Evolutionary conservation across 805 yeast genomes (phyloP).

Genomic region (Schwanniomyces vanrijiae): DNA sequence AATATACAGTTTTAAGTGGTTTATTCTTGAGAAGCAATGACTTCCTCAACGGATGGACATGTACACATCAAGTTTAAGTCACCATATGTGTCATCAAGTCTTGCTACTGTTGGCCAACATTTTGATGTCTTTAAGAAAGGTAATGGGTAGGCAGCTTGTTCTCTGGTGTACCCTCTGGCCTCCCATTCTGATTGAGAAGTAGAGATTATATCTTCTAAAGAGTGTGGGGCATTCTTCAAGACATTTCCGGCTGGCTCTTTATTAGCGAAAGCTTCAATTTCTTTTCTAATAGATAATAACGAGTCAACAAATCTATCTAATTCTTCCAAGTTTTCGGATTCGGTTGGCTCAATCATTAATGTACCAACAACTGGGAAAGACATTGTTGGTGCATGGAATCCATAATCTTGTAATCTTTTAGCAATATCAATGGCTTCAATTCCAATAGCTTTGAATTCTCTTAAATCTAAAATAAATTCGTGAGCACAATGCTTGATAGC

Average conservation of each 20-base stretch:
- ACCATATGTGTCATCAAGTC: slow-evolving; percentile 94
- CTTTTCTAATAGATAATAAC: slow-evolving; percentile 76
- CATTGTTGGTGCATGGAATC: slow-evolving; percentile 98
- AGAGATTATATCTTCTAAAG: slow-evolving; percentile 71
- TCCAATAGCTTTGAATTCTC: slow-evolving; percentile 77
- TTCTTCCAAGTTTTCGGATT: slow-evolving; percentile 85
- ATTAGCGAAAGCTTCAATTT: slow-evolving; percentile 69
- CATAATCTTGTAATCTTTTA: slow-evolving; percentile 95
- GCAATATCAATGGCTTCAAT: slow-evolving; percentile 96
- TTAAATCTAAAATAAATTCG: slow-evolving; percentile 89
- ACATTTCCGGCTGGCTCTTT: slow-evolving; percentile 68
- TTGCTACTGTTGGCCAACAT: slow-evolving; percentile 93
- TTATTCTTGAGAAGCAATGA: slow-evolving; percentile 27
- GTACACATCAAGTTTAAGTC: slow-evolving; percentile 91
- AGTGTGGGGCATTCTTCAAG: slow-evolving; percentile 90
- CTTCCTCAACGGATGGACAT: slow-evolving; percentile 83
- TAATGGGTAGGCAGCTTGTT: slow-evolving; percentile 90
- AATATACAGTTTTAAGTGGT: neutral
- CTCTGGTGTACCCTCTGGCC: slow-evolving; percentile 84
- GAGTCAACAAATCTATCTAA: slow-evolving; percentile 89
- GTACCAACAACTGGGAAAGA: slow-evolving; percentile 99
- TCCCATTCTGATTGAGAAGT: slow-evolving; percentile 65
- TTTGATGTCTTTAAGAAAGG: slow-evolving; percentile 70
- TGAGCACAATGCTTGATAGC: slow-evolving; percentile 85
- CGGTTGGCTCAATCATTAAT: slow-evolving; percentile 97